Base-by-base conservation (phyloP, 2,329 filamentous ascomycete species). In the Pseudocercospora fijiensis region DNA sequence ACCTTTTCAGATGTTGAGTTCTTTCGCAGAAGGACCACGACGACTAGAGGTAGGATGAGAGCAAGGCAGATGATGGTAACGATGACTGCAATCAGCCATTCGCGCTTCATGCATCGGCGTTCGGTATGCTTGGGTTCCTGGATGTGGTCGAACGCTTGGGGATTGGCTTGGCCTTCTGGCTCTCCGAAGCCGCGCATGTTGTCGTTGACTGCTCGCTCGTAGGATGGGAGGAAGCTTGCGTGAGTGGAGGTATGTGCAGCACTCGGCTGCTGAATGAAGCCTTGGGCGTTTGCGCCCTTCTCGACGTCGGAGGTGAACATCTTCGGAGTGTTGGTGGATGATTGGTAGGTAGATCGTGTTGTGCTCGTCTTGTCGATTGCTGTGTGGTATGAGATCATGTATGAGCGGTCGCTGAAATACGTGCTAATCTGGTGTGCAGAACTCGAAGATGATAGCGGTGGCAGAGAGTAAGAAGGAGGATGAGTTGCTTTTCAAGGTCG, bases 51-150 rank as follows among this genome's bases (percentile, higher is more conserved):
- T 18, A 61, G 43, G 9, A 58, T 58, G 16, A 65, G 28, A 26
- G 53, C 59, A 37, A 60, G 58, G 33, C 58, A 10, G 18, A 61
- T 43, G 53, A 57, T 37, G 7, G 60, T 16, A 27, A 61, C 30
- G 58, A 59, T 58, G 30, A 18, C 58, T 26, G 51, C 27, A 27
- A 65, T 61, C 10, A 65, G 47, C 28, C 57, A 65, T 22, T 65
- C 62, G 37, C 62, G 45, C 58, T 65, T 65, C 55, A 61, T 61
- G 55, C 62, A 65, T 18, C 52, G 45, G 26, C 58, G 60, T 24
- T 57, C 47, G 55, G 57, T 33, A 37, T 28, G 58, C 37, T 58
- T 61, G 18, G 62, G 62, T 41, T 58, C 58, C 47, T 56, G 45
- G 49, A 61, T 51, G 47, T 55, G 53, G 47, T 65, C 62, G 56